Evolutionary conservation across 805 yeast genomes (phyloP).

Genomic region (Saccharomycopsis babjevae): DNA sequence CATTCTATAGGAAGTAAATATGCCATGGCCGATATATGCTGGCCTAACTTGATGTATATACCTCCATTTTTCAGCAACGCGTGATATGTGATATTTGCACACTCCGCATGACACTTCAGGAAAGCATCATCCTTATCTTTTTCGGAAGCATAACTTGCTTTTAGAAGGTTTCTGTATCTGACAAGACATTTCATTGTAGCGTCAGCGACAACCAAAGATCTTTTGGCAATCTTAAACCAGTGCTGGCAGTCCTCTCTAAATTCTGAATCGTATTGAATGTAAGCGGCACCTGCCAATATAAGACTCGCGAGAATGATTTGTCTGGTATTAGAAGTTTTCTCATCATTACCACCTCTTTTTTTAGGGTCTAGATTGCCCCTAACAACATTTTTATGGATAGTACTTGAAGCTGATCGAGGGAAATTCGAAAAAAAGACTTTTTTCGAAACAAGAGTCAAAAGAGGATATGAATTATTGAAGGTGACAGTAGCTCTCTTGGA

Average conservation of each 20-base stretch:
- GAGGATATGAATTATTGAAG: too few relatives aligned
- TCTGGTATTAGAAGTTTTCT: neutral
- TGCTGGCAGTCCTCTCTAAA: constrained; percentile 29
- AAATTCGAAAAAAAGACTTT: too few relatives aligned
- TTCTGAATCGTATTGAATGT: constrained; percentile 23
- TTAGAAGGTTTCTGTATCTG: constrained; percentile 52
- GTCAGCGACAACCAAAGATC: constrained; percentile 52
- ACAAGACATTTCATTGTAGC: constrained; percentile 70
- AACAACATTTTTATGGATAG: too few relatives aligned
- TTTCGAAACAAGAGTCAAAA: too few relatives aligned
- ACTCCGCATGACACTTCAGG: constrained; percentile 54
- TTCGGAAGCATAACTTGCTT: constrained; percentile 29
- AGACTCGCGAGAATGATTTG: neutral
- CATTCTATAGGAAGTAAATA: constrained; percentile 86
- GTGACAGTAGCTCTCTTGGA: too few relatives aligned
- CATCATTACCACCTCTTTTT: too few relatives aligned
- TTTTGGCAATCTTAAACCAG: constrained; percentile 29
- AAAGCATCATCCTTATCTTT: constrained; percentile 46
- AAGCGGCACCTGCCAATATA: constrained; percentile 26
- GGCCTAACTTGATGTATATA: constrained; percentile 87
- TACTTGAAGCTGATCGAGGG: too few relatives aligned
- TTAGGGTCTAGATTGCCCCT: too few relatives aligned
- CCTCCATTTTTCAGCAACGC: constrained; percentile 89
- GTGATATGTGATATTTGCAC: constrained; percentile 67
- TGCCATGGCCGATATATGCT: constrained; percentile 86